Evolutionary conservation across 2,329 filamentous ascomycete species (phyloP).

Genomic region (Aspergillus jensenii): DNA sequence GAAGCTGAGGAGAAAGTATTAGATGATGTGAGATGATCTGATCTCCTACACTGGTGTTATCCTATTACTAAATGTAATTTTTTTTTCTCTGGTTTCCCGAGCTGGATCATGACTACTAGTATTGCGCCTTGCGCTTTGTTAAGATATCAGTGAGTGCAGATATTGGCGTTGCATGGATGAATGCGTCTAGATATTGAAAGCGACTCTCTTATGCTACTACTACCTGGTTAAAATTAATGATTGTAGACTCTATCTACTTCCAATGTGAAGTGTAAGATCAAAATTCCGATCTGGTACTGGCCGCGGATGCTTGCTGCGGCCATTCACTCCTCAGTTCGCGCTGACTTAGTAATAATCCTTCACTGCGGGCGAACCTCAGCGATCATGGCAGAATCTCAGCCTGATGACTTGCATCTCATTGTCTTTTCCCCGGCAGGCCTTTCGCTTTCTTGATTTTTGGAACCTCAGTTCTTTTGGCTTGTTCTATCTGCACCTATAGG

Average conservation of each 20-base stretch:
- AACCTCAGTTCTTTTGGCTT: slow-evolving; percentile 5
- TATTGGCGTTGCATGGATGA: slow-evolving; percentile 18
- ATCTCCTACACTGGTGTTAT: slow-evolving; percentile 1
- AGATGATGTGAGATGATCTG: slow-evolving; percentile 13
- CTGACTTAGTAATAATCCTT: slow-evolving; percentile 13
- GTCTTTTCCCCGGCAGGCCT: slow-evolving; percentile 1
- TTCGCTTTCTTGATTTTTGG: neutral
- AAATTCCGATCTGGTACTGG: neutral
- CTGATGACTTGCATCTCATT: slow-evolving; percentile 6
- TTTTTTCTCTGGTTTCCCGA: slow-evolving; percentile 5
- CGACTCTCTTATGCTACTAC: slow-evolving; percentile 10
- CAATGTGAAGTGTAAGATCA: neutral
- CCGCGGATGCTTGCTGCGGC: neutral
- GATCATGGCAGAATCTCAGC: slow-evolving; percentile 31
- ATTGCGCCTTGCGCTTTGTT: slow-evolving; percentile 1
- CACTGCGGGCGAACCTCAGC: slow-evolving; percentile 29
- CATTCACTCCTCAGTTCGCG: slow-evolving; percentile 4
- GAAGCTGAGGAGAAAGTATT: slow-evolving; percentile 47
- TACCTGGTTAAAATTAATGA: neutral
- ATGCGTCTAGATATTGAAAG: neutral
- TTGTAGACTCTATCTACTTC: neutral
- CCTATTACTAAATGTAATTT: slow-evolving; percentile 3
- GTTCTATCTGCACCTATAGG: neutral
- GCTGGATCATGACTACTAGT: slow-evolving; percentile 7
- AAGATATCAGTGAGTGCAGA: slow-evolving; percentile 14